These are phyloP conservation scores for Xylaria sp. DNA, from an alignment of 2,329 filamentous ascomycete species.

Conservation along the genomic window DNA sequence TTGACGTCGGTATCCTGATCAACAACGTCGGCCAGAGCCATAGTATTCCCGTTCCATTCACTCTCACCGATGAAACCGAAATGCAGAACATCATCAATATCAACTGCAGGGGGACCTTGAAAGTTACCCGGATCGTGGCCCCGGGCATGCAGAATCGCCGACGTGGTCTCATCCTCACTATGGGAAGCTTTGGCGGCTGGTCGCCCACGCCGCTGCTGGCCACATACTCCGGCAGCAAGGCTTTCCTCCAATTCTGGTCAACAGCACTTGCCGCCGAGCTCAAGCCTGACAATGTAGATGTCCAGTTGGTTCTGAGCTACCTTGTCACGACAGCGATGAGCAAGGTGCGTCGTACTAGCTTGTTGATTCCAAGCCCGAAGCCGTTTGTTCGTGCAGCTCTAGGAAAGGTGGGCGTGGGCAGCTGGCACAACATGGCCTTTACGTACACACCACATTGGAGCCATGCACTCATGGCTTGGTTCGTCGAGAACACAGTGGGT, in stretches of 20 bases:
- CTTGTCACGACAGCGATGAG: conserved; percentile 97
- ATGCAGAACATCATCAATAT: conserved; percentile 91
- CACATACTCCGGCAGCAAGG: conserved; percentile 97
- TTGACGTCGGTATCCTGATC: conserved; percentile 87
- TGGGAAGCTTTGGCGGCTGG: conserved; percentile 96
- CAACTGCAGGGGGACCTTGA: conserved; percentile 92
- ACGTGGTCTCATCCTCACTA: conserved; percentile 90
- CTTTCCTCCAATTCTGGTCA: conserved; percentile 97
- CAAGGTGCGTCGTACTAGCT: conserved; percentile 84
- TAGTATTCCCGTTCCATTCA: conserved; percentile 89
- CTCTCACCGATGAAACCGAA: conserved; percentile 80
- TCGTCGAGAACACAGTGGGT: conserved; percentile 69
- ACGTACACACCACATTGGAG: conserved; percentile 95
- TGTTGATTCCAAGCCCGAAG: conserved; percentile 82
- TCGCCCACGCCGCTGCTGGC: conserved; percentile 91
- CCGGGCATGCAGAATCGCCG: conserved; percentile 87
- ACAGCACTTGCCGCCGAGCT: conserved; percentile 86
- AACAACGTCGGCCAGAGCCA: conserved; percentile 98
- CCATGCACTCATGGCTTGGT: conserved; percentile 89
- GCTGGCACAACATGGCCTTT: conserved; percentile 80
- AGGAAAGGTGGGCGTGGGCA: conserved; percentile 82
- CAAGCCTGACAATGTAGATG: conserved; percentile 80
- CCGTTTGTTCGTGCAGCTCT: conserved; percentile 83
- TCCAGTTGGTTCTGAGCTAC: conserved; percentile 92
- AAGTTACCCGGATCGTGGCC: conserved; percentile 84